Evolutionary conservation across 169 alveolate species (phyloP), one percentile per base, ranked within the genome.

Genomic region (Cryptosporidium tyzzeri): DNA sequence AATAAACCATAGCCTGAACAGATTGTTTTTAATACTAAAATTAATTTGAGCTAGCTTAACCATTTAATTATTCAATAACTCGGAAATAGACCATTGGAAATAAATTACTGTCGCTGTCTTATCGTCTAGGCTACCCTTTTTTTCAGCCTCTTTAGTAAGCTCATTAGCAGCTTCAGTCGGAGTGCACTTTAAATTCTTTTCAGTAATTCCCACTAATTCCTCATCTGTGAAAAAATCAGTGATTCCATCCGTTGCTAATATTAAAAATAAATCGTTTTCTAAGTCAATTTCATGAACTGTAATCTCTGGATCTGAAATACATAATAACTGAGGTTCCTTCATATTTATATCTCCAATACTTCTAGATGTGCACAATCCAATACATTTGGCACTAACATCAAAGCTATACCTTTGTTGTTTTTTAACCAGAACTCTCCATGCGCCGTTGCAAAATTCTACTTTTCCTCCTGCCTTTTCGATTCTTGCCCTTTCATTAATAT

Each of bases 71-170:
- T 65, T 73, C 70, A 33, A 33, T 31, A 53, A 31, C 18, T 73
- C 71, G 55, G 68, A 41, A 44, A 80, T 80, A 59, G 89, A 80
- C 89, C 89, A 80, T 58, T 67, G 26, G 53, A 80, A 80, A 41
- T 59, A 65, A 37, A 80, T 62, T 1, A 80, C 89, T n/a, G 75
- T 65, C 37, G 89, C 80, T 39, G 89, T 80, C 68, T 80, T 80
- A 50, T 80, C 89, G 67, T 80, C 89, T 67, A 62, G 33, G 35
- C 89, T 80, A 29, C 89, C 89, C 18, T 31, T 58, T 62, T 65
- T 80, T 39, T 80, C 89, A 16, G 89, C 89, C 21, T 26, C 62
- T 39, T 29, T 80, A 33, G 74, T 62, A 62, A 80, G 73, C 45
- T 62, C 69, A 41, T 33, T 18, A 0, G 89, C 89, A 18, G 48